phyloP scores from a whole-genome alignment of 371 early-diverging fungal species.

The Mucor indicus region DNA sequence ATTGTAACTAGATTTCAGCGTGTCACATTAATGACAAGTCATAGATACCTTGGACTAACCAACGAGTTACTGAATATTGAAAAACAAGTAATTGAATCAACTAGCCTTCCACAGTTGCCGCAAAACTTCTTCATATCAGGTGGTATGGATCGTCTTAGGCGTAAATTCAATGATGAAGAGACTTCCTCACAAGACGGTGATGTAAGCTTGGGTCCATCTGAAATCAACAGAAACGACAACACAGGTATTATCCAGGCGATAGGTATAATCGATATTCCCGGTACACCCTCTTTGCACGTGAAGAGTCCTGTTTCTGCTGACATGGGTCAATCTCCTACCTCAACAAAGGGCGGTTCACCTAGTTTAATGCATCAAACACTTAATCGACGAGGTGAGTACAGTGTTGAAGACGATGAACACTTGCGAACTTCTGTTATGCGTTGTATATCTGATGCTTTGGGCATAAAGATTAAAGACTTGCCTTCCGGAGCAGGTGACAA shows the following conservation, averaged over 20 bases:
- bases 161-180: constrained; percentile 49
- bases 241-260: constrained; percentile 39
- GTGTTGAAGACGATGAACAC: constrained; percentile 62
- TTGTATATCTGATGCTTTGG: constrained; percentile 52
- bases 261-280: constrained; percentile 34
- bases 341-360: constrained; percentile 8
- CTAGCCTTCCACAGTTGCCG: constrained; percentile 54
- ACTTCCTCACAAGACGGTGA: constrained; percentile 17
- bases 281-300: constrained; percentile 26
- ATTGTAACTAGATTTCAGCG: constrained; percentile 94
- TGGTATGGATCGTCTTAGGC: constrained; percentile 66
- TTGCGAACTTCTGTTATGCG: constrained; percentile 63
- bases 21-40: constrained; percentile 89
- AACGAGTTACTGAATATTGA: constrained; percentile 85
- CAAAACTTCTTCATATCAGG: constrained; percentile 62
- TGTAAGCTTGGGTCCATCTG: constrained; percentile 7
- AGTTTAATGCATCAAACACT: constrained; percentile 4
- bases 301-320: constrained; percentile 5
- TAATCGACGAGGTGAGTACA: constrained; percentile 39
- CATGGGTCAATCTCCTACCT: too few species aligned
- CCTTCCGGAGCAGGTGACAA: background rate
- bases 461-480: constrained; percentile 13
- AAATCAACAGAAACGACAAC: constrained; percentile 27
- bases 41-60: constrained; percentile 89
- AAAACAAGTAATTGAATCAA: constrained; percentile 68